phyloP scores from a whole-genome alignment of 768 basidiomycete genomes.

The Mycena alexandri region DNA sequence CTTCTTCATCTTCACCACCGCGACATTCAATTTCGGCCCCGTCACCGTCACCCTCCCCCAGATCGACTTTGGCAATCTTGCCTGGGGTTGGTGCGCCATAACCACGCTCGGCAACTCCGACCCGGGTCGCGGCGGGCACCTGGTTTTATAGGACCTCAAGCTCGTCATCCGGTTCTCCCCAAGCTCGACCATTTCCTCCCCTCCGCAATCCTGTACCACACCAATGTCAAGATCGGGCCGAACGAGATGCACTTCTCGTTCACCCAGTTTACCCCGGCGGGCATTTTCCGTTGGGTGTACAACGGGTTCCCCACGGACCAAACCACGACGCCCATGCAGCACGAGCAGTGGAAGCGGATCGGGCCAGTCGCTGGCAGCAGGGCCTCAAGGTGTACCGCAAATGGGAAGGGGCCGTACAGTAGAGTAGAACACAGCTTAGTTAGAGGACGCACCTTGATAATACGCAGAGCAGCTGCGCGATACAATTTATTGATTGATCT shows the following conservation, averaged over 20 bases:
- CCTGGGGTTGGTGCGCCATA: conserved; percentile 1
- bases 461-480: too few species aligned
- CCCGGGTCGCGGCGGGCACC: too few species aligned
- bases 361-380: neutral
- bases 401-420: too few species aligned
- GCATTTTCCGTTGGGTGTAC: too few species aligned
- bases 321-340: neutral
- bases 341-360: neutral
- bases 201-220: neutral
- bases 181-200: neutral
- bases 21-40: conserved; percentile 7
- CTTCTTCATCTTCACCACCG: neutral
- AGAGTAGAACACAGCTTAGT: too few species aligned
- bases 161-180: neutral
- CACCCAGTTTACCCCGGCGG: too few species aligned
- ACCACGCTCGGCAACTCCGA: neutral
- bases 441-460: too few species aligned
- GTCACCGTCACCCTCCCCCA: neutral
- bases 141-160: neutral
- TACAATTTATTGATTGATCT: too few species aligned
- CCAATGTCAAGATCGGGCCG: neutral
- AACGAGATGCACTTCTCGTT: neutral
- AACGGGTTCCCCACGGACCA: neutral
- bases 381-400: neutral
- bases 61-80: conserved; percentile 1